Evolutionary conservation across 306 rosid genomes (phyloP).

Genomic region (Corylus avellana): DNA sequence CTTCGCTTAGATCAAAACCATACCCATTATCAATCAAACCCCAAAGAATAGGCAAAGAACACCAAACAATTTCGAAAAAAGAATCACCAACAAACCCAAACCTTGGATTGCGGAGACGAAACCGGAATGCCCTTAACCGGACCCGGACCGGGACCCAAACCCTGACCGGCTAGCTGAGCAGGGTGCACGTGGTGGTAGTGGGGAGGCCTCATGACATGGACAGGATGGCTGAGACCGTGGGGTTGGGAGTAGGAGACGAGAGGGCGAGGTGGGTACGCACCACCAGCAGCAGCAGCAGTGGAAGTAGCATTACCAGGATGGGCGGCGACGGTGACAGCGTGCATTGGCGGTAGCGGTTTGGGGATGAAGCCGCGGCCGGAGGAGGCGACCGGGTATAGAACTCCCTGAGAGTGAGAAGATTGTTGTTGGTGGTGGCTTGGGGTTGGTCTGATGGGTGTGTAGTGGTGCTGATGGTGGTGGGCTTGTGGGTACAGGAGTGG

Average conservation of each 20-base stretch:
- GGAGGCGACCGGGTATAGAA: constrained; percentile 59
- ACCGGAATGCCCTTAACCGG: constrained; percentile 42
- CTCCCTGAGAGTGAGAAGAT: constrained; percentile 27
- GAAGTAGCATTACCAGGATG: constrained; percentile 17
- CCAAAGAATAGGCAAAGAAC: neutral
- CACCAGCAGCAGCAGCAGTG: neutral
- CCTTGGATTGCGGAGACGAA: constrained; percentile 44
- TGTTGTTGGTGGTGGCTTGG: constrained; percentile 32
- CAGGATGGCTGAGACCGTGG: constrained; percentile 38
- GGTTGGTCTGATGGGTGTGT: constrained; percentile 35
- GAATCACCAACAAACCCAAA: constrained; percentile 12
- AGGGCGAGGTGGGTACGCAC: constrained; percentile 40
- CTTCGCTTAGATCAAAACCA: neutral
- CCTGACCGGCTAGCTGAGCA: constrained; percentile 32
- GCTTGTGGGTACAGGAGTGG: constrained; percentile 40
- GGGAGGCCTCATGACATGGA: constrained; percentile 40
- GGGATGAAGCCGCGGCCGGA: constrained; percentile 51
- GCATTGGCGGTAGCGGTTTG: constrained; percentile 41
- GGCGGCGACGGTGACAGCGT: constrained; percentile 45
- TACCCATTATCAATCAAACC: neutral
- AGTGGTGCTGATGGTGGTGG: constrained; percentile 29
- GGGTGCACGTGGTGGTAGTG: constrained; percentile 23
- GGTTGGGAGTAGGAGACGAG: constrained; percentile 40
- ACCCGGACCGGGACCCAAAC: constrained; percentile 10
- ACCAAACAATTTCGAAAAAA: neutral